phyloP scores from a whole-genome alignment of 2,329 filamentous ascomycete species.

The Trichoderma sp. region DNA sequence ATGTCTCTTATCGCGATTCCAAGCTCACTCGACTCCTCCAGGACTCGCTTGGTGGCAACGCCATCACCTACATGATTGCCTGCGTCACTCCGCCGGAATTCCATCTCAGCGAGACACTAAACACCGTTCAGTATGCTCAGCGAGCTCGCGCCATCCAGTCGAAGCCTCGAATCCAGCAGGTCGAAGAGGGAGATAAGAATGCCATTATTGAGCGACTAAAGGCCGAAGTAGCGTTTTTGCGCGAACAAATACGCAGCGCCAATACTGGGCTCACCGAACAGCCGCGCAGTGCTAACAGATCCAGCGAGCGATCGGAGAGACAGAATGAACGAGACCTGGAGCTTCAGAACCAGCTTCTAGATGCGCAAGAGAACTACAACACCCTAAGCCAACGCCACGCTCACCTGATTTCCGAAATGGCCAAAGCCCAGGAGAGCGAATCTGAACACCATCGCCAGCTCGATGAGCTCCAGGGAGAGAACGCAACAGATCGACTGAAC shows the following conservation, averaged over 20 bases:
- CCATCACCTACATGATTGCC: constrained; percentile 99
- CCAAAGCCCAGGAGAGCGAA: constrained; percentile 77
- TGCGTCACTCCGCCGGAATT: constrained; percentile 97
- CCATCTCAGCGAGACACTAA: constrained; percentile 94
- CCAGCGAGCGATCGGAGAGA: constrained; percentile 75
- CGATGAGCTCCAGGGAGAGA: constrained; percentile 69
- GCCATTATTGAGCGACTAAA: constrained; percentile 91
- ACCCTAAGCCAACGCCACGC: constrained; percentile 90
- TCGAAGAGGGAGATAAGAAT: constrained; percentile 92
- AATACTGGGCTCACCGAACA: constrained; percentile 61
- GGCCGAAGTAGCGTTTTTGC: constrained; percentile 88
- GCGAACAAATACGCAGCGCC: constrained; percentile 89
- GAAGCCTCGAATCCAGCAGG: constrained; percentile 93
- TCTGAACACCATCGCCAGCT: constrained; percentile 59
- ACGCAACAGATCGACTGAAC: constrained; percentile 83
- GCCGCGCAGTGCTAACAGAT: constrained; percentile 55
- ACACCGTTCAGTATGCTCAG: constrained; percentile 97
- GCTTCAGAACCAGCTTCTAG: constrained; percentile 89
- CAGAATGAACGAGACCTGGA: constrained; percentile 85
- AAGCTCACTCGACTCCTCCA: constrained; percentile 92
- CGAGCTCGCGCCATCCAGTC: constrained; percentile 95
- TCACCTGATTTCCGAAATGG: constrained; percentile 92
- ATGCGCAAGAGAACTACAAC: constrained; percentile 92
- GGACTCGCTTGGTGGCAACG: constrained; percentile 94
- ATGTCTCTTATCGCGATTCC: constrained; percentile 98